A percentile compares a stretch with the other conserved stretches of the same genome.
These are phyloP conservation scores for Aspergillus sp. DNA, from an alignment of 2,329 filamentous ascomycete genomes.

Conservation along the genomic window DNA sequence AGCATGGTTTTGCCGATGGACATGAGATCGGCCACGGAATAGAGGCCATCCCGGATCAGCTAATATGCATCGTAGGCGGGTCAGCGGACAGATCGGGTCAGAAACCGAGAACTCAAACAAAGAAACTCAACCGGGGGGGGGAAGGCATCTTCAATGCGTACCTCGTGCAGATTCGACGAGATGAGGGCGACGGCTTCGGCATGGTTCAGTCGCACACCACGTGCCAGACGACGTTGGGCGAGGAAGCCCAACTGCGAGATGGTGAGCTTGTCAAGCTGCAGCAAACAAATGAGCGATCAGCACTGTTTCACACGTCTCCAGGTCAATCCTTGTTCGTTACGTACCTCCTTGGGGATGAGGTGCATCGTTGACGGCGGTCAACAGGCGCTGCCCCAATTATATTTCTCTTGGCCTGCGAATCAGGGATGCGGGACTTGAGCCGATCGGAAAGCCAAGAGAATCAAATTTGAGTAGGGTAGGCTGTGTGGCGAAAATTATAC, in stretches of 20 bases:
- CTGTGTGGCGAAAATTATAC: too few relatives aligned
- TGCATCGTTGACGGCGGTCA: constrained; percentile 36
- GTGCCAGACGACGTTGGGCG: constrained; percentile 81
- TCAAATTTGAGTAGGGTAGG: constrained; percentile 4
- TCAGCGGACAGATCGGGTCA: neutral
- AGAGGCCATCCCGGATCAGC: constrained; percentile 93
- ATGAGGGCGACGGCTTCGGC: constrained; percentile 74
- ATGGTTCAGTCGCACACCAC: constrained; percentile 87
- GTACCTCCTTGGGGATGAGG: constrained; percentile 49
- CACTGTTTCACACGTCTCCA: neutral
- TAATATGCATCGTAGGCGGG: constrained; percentile 27
- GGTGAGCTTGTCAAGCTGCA: constrained; percentile 89
- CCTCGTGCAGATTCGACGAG: constrained; percentile 85
- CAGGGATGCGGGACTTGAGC: constrained; percentile 4
- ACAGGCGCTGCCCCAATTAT: neutral
- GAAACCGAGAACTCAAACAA: neutral
- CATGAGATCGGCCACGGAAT: constrained; percentile 93
- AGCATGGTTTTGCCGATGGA: constrained; percentile 86
- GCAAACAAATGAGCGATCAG: neutral
- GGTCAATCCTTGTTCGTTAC: constrained; percentile 5
- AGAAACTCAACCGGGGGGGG: neutral
- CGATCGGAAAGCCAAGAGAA: constrained; percentile 9
- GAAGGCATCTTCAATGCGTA: constrained; percentile 30
- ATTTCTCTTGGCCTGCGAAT: constrained; percentile 16
- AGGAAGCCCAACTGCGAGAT: constrained; percentile 86